phyloP scores from a whole-genome alignment of 176 grass and related monocot species.

The Aegilops sharonensis region DNA sequence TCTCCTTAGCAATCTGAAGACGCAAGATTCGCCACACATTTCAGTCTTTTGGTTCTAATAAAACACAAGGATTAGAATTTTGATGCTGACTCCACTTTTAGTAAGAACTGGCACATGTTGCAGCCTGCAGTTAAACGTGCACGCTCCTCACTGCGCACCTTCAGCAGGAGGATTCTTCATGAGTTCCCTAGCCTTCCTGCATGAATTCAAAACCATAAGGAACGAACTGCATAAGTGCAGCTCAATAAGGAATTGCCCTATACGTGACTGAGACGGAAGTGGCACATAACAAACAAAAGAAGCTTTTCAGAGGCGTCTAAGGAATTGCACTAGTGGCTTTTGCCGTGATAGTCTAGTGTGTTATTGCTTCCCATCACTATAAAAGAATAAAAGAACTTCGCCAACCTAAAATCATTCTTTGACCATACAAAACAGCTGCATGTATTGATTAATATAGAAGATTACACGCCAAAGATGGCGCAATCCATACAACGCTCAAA shows the following conservation, averaged over 20 bases:
- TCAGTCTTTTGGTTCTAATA: background rate
- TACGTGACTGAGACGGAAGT: background rate
- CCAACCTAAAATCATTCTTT: background rate
- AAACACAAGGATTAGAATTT: background rate
- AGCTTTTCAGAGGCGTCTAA: too few species aligned
- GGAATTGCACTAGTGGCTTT: background rate
- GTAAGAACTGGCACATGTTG: background rate
- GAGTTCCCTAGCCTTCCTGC: constrained; percentile 25
- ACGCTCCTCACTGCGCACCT: background rate
- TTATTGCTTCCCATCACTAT: background rate
- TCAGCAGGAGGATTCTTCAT: background rate
- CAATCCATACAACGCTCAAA: too few species aligned
- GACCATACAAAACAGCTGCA: too few species aligned
- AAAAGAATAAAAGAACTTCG: background rate
- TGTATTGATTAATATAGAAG: too few species aligned
- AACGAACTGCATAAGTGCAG: constrained; percentile 18
- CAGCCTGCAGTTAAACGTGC: background rate
- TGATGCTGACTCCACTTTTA: background rate
- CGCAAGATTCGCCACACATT: background rate
- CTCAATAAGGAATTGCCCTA: background rate
- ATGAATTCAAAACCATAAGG: background rate
- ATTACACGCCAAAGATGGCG: too few species aligned
- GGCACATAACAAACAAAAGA: too few species aligned
- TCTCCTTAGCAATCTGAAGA: background rate
- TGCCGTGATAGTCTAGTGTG: background rate